A percentile compares a stretch with the other conserved stretches of the same genome.
These are phyloP conservation scores for Linderina pennispora DNA, from an alignment of 192 early-diverging fungal genomes.

Conservation along the genomic window DNA sequence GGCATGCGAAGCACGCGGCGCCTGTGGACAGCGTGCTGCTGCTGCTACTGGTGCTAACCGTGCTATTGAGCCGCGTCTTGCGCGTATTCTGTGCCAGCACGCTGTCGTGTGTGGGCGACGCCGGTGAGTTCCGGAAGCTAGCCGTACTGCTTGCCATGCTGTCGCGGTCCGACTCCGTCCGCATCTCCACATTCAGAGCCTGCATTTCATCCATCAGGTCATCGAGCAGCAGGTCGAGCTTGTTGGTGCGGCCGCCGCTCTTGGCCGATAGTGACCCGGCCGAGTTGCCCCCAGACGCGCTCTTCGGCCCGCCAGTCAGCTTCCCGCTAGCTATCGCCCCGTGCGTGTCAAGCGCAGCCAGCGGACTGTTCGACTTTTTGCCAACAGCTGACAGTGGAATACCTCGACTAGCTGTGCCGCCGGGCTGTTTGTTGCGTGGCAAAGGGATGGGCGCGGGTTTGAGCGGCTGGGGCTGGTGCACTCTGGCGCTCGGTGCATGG, in stretches of 20 bases:
- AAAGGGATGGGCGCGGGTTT: too few relatives aligned
- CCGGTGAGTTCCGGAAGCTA: conserved; percentile 9
- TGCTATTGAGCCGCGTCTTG: conserved; percentile 34
- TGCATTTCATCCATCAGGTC: conserved; percentile 47
- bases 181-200: conserved; percentile 31
- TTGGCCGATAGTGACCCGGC: conserved; percentile 4
- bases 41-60: conserved; percentile 35
- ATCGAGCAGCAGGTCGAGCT: conserved; percentile 42
- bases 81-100: conserved; percentile 1
- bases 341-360: too few relatives aligned
- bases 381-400: too few relatives aligned
- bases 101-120: conserved; percentile 9
- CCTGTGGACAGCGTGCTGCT: conserved; percentile 41
- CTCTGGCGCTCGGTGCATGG: too few relatives aligned
- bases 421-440: too few relatives aligned
- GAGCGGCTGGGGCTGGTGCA: too few relatives aligned
- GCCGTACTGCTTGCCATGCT: conserved; percentile 33
- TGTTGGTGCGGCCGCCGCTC: conserved; percentile 26
- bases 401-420: too few relatives aligned
- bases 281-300: too few relatives aligned
- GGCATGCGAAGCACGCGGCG: background rate
- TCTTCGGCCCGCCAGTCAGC: too few relatives aligned
- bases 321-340: too few relatives aligned
- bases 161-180: conserved; percentile 42
- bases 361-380: too few relatives aligned